A percentile compares a stretch with the other conserved stretches of the same genome.
These are phyloP conservation scores for Citrus maxima DNA, from an alignment of 345 rosid genomes.

Conservation along the genomic window DNA sequence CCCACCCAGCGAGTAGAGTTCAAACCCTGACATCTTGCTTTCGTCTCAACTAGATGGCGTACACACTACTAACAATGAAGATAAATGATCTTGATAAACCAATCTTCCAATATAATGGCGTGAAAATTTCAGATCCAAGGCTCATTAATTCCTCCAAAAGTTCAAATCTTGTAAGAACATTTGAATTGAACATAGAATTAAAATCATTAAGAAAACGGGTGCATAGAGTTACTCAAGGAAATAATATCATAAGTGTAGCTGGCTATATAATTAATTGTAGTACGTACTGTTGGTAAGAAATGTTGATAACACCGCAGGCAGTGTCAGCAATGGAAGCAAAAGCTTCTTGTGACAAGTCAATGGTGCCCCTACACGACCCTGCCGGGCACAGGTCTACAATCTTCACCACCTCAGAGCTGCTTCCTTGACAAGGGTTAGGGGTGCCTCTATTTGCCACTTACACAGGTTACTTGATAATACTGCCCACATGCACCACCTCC, in stretches of 20 bases:
- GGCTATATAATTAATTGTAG: no score
- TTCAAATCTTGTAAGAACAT: background rate
- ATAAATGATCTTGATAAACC: no score
- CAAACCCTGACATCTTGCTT: no score
- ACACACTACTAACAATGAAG: no score
- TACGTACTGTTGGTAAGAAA: constrained; percentile 8
- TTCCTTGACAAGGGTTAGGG: background rate
- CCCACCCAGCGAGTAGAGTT: no score
- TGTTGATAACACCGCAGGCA: constrained; percentile 7
- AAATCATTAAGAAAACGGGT: background rate
- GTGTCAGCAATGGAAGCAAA: constrained; percentile 18
- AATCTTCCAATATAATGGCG: no score
- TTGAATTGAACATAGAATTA: background rate
- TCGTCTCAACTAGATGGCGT: no score
- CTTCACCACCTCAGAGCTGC: background rate
- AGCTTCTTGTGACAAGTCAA: constrained; percentile 23
- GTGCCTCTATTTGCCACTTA: constrained; percentile 5
- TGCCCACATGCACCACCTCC: constrained; percentile 11
- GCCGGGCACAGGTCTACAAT: background rate
- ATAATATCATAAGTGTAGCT: no score
- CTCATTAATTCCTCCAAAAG: background rate
- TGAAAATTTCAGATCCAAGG: background rate
- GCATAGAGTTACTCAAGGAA: no score
- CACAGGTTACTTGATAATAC: constrained; percentile 8
- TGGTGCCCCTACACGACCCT: constrained; percentile 2